Conservation (phyloP, 192 early-diverging fungal species). For the Coemansia sp. region DNA sequence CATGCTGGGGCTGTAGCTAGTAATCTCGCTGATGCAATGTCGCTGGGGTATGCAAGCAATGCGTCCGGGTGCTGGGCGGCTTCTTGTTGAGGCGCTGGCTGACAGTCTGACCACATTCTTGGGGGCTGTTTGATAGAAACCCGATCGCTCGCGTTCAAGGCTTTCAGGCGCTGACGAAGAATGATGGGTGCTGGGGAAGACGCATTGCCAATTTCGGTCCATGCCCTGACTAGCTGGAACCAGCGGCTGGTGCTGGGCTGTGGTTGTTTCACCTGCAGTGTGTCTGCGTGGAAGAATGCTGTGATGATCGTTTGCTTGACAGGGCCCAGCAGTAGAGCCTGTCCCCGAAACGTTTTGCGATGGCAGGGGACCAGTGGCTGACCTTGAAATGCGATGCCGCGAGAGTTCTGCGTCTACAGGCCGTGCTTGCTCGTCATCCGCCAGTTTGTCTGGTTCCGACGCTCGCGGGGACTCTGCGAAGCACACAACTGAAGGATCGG, state of each 20-base stretch:
- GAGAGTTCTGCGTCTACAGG: neutral
- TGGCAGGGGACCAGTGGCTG: slow-evolving; percentile 1
- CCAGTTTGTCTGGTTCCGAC: neutral
- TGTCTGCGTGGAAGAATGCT: slow-evolving; percentile 28
- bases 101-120: neutral
- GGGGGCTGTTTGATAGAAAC: neutral
- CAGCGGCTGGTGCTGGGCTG: neutral
- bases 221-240: neutral
- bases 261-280: slow-evolving; percentile 36
- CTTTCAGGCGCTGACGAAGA: neutral
- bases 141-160: neutral
- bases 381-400: neutral
- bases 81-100: neutral
- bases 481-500: slow-evolving; percentile 26
- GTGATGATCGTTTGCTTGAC: neutral
- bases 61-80: neutral
- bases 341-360: neutral
- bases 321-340: neutral
- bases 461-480: slow-evolving; percentile 10
- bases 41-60: neutral
- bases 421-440: neutral
- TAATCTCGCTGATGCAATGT: neutral
- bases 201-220: neutral
- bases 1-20: slow-evolving; percentile 23
- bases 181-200: neutral